Percentiles rank a stretch among this genome's conserved stretches.
These are phyloP conservation scores for Oryza longistaminata DNA, from an alignment of 176 grass and related monocot species.

Conservation along the genomic window DNA sequence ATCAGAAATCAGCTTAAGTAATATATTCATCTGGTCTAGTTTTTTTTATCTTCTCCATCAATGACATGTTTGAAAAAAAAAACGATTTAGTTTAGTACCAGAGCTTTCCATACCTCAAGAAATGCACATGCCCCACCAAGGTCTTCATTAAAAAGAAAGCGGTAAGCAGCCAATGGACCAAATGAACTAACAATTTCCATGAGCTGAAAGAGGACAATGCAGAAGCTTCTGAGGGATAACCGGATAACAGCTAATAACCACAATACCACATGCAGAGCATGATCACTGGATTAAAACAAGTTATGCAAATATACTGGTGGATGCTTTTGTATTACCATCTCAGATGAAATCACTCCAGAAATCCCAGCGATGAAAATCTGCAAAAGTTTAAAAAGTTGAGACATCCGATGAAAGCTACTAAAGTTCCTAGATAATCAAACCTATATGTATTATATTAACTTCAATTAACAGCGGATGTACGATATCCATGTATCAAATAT, in stretches of 20 bases:
- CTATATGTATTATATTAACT: constrained; percentile 6
- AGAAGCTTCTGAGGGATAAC: constrained; percentile 22
- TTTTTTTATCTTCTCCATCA: not conserved
- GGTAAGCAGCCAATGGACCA: constrained; percentile 73
- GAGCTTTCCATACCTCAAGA: constrained; percentile 70
- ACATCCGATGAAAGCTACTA: constrained; percentile 9
- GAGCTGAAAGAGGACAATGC: constrained; percentile 64
- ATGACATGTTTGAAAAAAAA: not conserved
- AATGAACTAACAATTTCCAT: constrained; percentile 88
- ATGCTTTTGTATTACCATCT: constrained; percentile 60
- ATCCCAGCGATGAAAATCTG: constrained; percentile 94
- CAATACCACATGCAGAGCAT: constrained; percentile 19
- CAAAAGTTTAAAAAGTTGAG: constrained; percentile 48
- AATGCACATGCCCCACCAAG: constrained; percentile 76
- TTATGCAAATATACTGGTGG: constrained; percentile 25
- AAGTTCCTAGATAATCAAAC: not conserved
- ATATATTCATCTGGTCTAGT: not conserved
- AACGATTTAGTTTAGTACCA: constrained; percentile 24
- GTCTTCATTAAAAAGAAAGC: constrained; percentile 63
- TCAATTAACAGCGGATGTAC: not conserved
- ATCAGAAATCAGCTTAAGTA: constrained; percentile 24
- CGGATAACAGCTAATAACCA: not conserved
- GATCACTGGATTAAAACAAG: constrained; percentile 35
- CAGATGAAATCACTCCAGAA: constrained; percentile 67
- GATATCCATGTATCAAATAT: not conserved